A percentile compares a stretch with the other conserved stretches of the same genome.
These are phyloP conservation scores for Solanum hybrid DNA, from an alignment of 305 asterid genomes.

Conservation along the genomic window DNA sequence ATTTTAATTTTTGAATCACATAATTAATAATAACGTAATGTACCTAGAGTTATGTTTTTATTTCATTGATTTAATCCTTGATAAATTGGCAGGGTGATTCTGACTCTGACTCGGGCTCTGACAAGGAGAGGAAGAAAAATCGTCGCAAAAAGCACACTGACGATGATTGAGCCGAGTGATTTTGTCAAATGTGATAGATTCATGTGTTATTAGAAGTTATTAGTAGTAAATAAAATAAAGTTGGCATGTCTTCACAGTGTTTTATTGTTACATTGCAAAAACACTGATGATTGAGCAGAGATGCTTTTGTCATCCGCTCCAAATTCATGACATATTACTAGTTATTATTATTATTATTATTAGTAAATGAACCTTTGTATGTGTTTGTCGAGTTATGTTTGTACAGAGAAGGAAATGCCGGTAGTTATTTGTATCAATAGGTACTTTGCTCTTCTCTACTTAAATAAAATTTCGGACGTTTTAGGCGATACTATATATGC, in stretches of 20 bases:
- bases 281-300: not conserved
- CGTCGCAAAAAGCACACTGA: conserved; percentile 28
- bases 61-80: not conserved
- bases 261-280: not conserved
- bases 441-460: not conserved
- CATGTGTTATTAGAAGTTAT: not conserved
- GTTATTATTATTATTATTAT: not conserved
- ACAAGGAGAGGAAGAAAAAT: conserved; percentile 9
- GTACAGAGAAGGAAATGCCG: not conserved
- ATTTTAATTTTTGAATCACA: not conserved
- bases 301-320: not conserved
- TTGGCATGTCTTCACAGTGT: not conserved
- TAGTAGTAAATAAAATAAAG: not conserved
- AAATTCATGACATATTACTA: not conserved
- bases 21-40: not conserved
- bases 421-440: not conserved
- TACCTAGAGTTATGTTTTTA: not conserved
- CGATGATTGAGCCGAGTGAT: not conserved
- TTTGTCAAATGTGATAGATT: not conserved
- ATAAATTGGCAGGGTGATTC: conserved; percentile 20
- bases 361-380: not conserved
- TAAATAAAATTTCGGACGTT: not conserved
- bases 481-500: not conserved
- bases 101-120: conserved; percentile 12
- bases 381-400: not conserved